A percentile compares a stretch with the other conserved stretches of the same genome.
Evolutionary conservation across 2,329 filamentous ascomycete genomes (phyloP).

Genomic region (Aspergillus sp.): DNA sequence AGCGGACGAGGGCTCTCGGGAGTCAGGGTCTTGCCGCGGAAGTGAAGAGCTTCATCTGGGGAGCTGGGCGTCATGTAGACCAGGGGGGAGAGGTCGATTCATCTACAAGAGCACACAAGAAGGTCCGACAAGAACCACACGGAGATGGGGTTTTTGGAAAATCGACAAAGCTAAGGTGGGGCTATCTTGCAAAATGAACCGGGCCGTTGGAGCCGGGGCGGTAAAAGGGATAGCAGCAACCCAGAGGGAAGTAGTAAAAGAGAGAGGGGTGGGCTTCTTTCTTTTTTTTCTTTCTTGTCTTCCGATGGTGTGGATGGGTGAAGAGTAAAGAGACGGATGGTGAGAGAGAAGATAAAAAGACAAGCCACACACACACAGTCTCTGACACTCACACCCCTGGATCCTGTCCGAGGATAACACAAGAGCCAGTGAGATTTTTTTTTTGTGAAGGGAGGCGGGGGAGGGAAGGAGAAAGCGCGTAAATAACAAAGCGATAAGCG

Average conservation of each 20-base stretch:
- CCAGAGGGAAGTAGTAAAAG: slow-evolving; percentile 10
- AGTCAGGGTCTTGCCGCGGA: slow-evolving; percentile 65
- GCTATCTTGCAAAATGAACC: slow-evolving; percentile 34
- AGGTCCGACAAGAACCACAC: slow-evolving; percentile 14
- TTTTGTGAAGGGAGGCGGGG: too few relatives aligned
- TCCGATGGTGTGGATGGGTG: neutral
- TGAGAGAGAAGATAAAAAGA: neutral
- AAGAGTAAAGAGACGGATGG: neutral
- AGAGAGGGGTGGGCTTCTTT: slow-evolving; percentile 1
- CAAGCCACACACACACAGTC: neutral
- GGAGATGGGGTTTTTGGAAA: slow-evolving; percentile 31
- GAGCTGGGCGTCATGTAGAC: slow-evolving; percentile 58
- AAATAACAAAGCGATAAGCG: neutral
- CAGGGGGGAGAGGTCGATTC: slow-evolving; percentile 40
- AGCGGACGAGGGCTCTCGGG: slow-evolving; percentile 71
- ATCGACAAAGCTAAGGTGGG: slow-evolving; percentile 41
- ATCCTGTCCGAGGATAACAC: neutral
- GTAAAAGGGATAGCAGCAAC: slow-evolving; percentile 12
- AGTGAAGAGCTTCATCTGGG: slow-evolving; percentile 55
- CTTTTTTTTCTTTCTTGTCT: too few relatives aligned
- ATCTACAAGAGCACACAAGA: slow-evolving; percentile 36
- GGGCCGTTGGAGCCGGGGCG: slow-evolving; percentile 23
- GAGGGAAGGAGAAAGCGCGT: neutral
- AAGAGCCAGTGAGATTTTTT: neutral
- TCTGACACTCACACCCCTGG: neutral